Base-by-base conservation (phyloP, 1,284 basidiomycete species). In the Porodaedalea pini region DNA sequence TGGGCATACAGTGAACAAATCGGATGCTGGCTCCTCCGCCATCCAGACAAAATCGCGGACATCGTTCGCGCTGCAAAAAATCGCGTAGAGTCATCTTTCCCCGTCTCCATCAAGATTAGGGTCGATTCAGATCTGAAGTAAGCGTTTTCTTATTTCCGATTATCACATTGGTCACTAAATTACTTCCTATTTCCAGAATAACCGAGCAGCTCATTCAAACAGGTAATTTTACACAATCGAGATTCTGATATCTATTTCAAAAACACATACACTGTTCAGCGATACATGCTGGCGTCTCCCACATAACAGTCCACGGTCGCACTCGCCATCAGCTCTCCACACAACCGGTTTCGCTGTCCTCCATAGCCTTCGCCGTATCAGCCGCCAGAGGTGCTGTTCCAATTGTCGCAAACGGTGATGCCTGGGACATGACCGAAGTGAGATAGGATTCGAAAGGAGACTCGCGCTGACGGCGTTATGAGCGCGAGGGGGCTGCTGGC, bases 21-120 rank as follows among this genome's bases (percentile, higher is more conserved):
- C 31, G 82, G 82, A 0, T 80, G 77, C 32, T 81, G 77, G 13
- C 67, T 85, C 3, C 70, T 85, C 0, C 70, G 81, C 3, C 77
- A 82, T 64, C 81, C 81, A 1, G 78, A 83, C 50, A 66, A 75
- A 1, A 80, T 83, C 2, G 67, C 74, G 2, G 80, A 83, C 60
- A 77, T 84, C 68, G 75, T 84, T 15, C 69, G 76, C 11, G 66
- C 71, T 0, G 75, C 78, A n/a, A 77, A 80, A 56, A 75, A 72
- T 50, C 68, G 80, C 2, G 69, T 81, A 52, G 81, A 80, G 0
- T 44, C 49, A 0, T 54, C 56, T 11, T 82, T 74, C 62, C 77
- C 78, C n/a, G 77, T 84, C 29, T 76, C 73, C 49, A 76, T 84
- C 61, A 84, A 84, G 69, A 83, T 84, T 52, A 71, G 82, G 7